Evolutionary conservation across 2,329 filamentous ascomycete species (phyloP).

Genomic region (Fusarium kyushuense): DNA sequence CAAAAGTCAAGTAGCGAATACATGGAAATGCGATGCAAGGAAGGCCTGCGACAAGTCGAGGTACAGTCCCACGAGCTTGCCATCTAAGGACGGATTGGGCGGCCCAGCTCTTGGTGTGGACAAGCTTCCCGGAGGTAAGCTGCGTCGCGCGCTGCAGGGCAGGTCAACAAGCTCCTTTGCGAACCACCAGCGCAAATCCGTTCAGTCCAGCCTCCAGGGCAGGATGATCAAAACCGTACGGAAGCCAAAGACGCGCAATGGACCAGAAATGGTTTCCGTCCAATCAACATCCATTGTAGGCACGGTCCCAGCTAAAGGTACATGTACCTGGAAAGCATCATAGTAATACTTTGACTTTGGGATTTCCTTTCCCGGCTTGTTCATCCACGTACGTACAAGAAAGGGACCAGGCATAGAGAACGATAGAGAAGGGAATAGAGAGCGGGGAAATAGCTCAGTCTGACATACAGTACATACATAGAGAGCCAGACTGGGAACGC

Average conservation of each 20-base stretch:
- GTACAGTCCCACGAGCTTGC: conserved; percentile 40
- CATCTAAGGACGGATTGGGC: conserved; percentile 38
- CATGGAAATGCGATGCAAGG: conserved; percentile 39
- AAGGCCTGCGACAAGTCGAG: conserved; percentile 24
- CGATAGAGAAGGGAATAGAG: background rate
- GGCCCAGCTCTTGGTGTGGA: conserved; percentile 34
- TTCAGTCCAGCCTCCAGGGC: conserved; percentile 8
- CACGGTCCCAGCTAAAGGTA: background rate
- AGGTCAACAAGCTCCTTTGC: conserved; percentile 23
- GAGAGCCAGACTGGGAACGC: conserved; percentile 11
- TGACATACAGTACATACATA: background rate
- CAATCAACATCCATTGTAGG: conserved; percentile 29
- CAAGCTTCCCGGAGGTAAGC: conserved; percentile 37
- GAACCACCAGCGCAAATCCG: conserved; percentile 19
- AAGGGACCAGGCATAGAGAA: conserved; percentile 1
- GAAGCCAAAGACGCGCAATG: conserved; percentile 34
- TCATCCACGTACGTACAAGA: conserved; percentile 2
- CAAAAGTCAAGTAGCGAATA: conserved; percentile 34
- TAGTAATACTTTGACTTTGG: conserved; percentile 14
- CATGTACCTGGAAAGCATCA: conserved; percentile 28
- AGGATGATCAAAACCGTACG: conserved; percentile 30
- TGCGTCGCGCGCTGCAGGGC: conserved; percentile 20
- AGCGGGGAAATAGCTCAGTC: conserved; percentile 14
- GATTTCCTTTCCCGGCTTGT: conserved; percentile 31
- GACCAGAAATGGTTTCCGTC: conserved; percentile 11